Conservation (phyloP, 257 asterid genomes). For the Marsdenia floribunda region DNA sequence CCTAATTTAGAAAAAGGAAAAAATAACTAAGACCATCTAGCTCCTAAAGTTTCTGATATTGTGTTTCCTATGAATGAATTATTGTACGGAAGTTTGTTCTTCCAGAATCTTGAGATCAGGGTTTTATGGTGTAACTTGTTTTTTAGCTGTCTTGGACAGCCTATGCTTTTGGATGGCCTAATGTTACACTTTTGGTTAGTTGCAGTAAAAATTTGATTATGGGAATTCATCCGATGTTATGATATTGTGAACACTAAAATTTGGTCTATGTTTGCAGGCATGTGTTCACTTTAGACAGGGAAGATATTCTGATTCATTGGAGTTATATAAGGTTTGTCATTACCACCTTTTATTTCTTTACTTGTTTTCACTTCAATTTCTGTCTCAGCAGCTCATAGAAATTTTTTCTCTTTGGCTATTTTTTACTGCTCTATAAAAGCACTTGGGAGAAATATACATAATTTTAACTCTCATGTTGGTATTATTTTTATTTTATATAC, state of each 20-base stretch:
- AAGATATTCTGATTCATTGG: slow-evolving; percentile 79
- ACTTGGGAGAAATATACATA: background rate
- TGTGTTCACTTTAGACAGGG: slow-evolving; percentile 93
- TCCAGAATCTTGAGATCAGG: background rate
- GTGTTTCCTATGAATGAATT: background rate
- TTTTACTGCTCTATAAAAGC: background rate
- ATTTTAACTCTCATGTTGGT: slow-evolving; percentile 3
- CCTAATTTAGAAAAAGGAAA: background rate
- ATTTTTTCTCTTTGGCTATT: background rate
- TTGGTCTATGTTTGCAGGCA: slow-evolving; percentile 49
- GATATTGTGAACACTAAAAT: background rate
- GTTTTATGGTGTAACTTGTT: background rate
- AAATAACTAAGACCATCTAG: background rate
- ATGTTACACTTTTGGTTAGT: background rate
- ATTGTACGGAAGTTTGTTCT: background rate
- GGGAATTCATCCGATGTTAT: background rate
- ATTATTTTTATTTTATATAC: slow-evolving; percentile 18
- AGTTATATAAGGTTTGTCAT: slow-evolving; percentile 72
- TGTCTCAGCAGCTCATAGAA: slow-evolving; percentile 3
- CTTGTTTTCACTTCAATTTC: slow-evolving; percentile 5
- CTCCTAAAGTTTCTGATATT: slow-evolving; percentile 8
- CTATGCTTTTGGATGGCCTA: background rate
- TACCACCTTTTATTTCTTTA: slow-evolving; percentile 11
- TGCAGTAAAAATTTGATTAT: background rate
- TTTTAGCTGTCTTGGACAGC: background rate